These are phyloP conservation scores for Linum usitatissimum DNA, from an alignment of 345 rosid genomes.

Conservation along the genomic window DNA sequence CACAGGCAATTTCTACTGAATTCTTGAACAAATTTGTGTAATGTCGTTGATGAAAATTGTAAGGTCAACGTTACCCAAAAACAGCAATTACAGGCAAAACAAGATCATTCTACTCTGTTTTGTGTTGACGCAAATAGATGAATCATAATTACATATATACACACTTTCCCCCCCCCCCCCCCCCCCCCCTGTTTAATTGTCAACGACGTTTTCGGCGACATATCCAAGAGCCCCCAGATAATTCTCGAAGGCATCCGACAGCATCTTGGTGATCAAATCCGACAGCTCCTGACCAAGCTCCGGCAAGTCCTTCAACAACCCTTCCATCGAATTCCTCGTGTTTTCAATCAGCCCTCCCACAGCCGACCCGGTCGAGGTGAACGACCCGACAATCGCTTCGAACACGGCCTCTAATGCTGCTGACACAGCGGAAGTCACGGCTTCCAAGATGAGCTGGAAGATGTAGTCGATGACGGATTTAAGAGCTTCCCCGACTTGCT, in stretches of 20 bases:
- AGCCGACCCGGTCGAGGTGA: constrained; percentile 12
- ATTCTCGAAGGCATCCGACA: constrained; percentile 26
- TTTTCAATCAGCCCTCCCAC: constrained; percentile 19
- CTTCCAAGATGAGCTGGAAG: constrained; percentile 16
- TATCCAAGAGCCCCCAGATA: constrained; percentile 25
- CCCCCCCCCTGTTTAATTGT: no score
- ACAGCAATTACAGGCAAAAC: no score
- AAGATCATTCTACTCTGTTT: no score
- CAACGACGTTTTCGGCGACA: constrained; percentile 22
- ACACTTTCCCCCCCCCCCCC: no score
- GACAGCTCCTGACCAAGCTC: constrained; percentile 25
- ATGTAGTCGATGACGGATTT: constrained; percentile 16
- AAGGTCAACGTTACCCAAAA: no score
- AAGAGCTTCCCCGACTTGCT: constrained; percentile 20
- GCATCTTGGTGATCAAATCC: constrained; percentile 22
- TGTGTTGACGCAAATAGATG: no score
- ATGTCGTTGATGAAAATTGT: no score
- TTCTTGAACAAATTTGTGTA: no score
- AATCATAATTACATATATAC: no score
- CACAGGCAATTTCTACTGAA: no score
- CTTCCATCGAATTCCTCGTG: constrained; percentile 24
- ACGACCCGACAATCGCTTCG: constrained; percentile 19
- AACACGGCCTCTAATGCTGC: constrained; percentile 18
- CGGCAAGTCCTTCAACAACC: constrained; percentile 17
- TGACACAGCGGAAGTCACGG: constrained; percentile 16